phyloP scores from a whole-genome alignment of 257 asterid genomes.

The Solanum tacnaense region DNA sequence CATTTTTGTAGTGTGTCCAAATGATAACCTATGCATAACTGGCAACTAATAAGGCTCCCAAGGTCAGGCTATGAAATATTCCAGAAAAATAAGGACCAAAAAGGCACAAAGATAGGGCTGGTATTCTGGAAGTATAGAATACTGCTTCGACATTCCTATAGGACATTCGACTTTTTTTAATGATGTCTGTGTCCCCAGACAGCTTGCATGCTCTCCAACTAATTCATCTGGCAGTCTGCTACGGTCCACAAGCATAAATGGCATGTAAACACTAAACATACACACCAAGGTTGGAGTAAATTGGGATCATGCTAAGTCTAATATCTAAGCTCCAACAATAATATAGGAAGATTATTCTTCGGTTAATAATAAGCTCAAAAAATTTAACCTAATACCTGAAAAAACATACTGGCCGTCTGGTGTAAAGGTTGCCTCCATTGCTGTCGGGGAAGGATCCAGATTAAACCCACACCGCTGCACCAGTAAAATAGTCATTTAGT shows the following conservation, averaged over 20 bases:
- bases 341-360: background rate
- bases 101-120: background rate
- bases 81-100: background rate
- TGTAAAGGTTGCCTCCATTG: constrained; percentile 80
- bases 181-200: background rate
- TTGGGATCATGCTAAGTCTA: background rate
- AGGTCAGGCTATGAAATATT: background rate
- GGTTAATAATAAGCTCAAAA: background rate
- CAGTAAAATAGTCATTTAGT: background rate
- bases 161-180: background rate
- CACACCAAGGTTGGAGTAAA: background rate
- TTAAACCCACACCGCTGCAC: constrained; percentile 74
- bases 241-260: background rate
- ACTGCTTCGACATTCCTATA: background rate
- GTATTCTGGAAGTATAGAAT: background rate
- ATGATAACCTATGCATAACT: background rate
- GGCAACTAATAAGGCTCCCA: background rate
- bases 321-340: background rate
- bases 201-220: background rate
- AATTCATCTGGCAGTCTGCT: background rate
- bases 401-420: constrained; percentile 93
- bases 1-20: background rate
- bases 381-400: constrained; percentile 40
- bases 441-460: constrained; percentile 64
- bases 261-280: background rate